These are phyloP conservation scores for Colletotrichum cereale DNA, from an alignment of 2,329 filamentous ascomycete species.

Conservation along the genomic window DNA sequence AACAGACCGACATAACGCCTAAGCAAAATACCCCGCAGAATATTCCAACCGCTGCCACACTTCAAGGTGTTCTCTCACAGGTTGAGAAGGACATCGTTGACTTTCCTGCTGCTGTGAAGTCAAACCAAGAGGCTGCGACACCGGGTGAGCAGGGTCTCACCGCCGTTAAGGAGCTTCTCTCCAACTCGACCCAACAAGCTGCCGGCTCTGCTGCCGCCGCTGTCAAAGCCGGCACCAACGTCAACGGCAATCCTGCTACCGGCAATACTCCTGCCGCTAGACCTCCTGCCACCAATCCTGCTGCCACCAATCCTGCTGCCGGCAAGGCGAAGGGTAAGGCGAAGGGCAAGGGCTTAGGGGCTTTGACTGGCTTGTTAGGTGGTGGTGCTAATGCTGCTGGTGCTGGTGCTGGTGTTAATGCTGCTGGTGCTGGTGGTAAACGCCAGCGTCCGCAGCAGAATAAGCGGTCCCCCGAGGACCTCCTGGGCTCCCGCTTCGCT, in stretches of 20 bases:
- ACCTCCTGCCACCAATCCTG: neutral
- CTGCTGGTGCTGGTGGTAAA: neutral
- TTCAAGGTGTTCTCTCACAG: conserved; percentile 61
- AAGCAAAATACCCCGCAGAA: conserved; percentile 58
- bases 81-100: conserved; percentile 65
- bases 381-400: neutral
- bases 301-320: neutral
- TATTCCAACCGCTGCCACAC: conserved; percentile 60
- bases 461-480: neutral
- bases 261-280: conserved; percentile 6
- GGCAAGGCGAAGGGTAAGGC: neutral
- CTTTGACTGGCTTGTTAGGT: neutral
- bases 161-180: conserved; percentile 55
- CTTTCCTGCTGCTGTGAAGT: conserved; percentile 55
- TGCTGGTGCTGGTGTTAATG: neutral
- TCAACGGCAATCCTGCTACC: conserved; percentile 20
- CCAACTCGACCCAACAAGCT: conserved; percentile 51
- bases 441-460: neutral
- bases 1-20: conserved; percentile 62
- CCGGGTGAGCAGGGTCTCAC: conserved; percentile 50
- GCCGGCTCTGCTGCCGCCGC: conserved; percentile 39
- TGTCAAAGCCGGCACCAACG: conserved; percentile 23
- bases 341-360: neutral
- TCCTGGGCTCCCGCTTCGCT: neutral
- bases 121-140: conserved; percentile 55